phyloP scores from a whole-genome alignment of 495 filamentous ascomycete genomes.

The Aspergillus egyptiacus region DNA sequence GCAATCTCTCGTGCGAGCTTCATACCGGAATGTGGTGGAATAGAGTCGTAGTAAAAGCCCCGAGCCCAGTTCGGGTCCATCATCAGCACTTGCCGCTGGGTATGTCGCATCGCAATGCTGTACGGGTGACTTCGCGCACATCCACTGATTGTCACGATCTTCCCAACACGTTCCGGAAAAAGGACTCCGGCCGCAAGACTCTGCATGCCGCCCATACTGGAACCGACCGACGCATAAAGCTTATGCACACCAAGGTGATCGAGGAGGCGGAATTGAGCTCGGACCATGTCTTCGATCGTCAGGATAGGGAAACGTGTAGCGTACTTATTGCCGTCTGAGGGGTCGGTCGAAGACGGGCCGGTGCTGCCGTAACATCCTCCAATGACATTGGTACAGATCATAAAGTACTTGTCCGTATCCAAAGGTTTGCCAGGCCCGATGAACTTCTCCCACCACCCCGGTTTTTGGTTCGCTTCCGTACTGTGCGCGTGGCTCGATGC shows the following conservation, averaged over 20 bases:
- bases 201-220: conserved; percentile 99
- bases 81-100: conserved; percentile 96
- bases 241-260: conserved; percentile 72
- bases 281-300: conserved; percentile 96
- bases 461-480: conserved; percentile 73
- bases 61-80: conserved; percentile 97
- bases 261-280: conserved; percentile 86
- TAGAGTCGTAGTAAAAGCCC: conserved; percentile 87
- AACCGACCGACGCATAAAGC: conserved; percentile 87
- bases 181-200: conserved; percentile 85
- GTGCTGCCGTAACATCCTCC: conserved; percentile 97
- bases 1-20: conserved; percentile 97
- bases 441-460: conserved; percentile 99
- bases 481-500: conserved; percentile 95
- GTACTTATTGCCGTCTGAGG: conserved; percentile 79
- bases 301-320: conserved; percentile 95
- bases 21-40: conserved; percentile 94
- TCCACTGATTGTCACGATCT: conserved; percentile 84
- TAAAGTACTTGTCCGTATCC: conserved; percentile 84
- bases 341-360: conserved; percentile 82
- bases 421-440: conserved; percentile 83
- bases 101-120: conserved; percentile 98
- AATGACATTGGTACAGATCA: conserved; percentile 96
- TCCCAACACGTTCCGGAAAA: conserved; percentile 72
- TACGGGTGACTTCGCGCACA: conserved; percentile 96